phyloP scores from a whole-genome alignment of 192 early-diverging fungal species.

The Coemansia sp. region DNA sequence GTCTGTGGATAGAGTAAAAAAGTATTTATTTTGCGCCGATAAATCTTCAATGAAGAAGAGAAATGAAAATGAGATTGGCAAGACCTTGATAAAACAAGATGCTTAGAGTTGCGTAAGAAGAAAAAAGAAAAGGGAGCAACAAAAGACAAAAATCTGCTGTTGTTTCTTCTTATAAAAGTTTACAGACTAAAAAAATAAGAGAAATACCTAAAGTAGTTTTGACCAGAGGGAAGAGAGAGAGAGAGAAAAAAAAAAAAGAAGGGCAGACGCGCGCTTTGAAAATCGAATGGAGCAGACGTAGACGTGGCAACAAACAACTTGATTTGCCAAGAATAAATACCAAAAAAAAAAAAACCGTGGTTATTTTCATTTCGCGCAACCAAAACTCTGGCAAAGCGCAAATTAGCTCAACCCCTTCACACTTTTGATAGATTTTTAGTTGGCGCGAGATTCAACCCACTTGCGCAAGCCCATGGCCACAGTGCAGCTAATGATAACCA shows the following conservation, averaged over 20 bases:
- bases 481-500: conserved; percentile 65
- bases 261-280: too few species aligned
- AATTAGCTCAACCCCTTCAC: not conserved
- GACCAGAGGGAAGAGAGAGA: too few species aligned
- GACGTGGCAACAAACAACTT: not conserved
- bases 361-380: not conserved
- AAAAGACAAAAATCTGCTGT: too few species aligned
- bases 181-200: too few species aligned
- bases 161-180: too few species aligned
- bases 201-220: too few species aligned
- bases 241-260: not conserved
- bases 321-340: too few species aligned
- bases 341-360: conserved; percentile 5
- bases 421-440: not conserved
- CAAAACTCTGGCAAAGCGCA: too few species aligned
- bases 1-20: not conserved
- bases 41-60: not conserved
- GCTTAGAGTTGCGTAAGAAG: not conserved
- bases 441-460: conserved; percentile 30
- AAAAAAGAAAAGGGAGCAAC: conserved; percentile 1
- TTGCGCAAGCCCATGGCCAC: conserved; percentile 67
- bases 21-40: not conserved
- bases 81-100: not conserved
- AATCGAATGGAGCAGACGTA: not conserved
- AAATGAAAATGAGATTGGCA: conserved; percentile 1